Base-by-base conservation (phyloP, 805 yeast genomes). In the Starmerella potacharoeniae region DNA sequence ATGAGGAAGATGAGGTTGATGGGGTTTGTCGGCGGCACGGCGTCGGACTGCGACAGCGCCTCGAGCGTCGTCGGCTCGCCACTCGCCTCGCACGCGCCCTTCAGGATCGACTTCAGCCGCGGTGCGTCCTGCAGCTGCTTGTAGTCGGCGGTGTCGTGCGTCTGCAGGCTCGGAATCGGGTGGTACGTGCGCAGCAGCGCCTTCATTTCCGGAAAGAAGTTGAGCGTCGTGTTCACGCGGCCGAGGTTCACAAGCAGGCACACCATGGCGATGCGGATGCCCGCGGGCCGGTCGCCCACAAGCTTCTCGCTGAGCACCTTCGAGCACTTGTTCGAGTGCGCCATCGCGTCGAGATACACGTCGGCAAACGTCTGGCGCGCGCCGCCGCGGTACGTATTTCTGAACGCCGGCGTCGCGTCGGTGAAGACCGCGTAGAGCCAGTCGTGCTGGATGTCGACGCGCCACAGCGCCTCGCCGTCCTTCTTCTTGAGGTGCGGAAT, bases 51-150 rank as follows among this genome's bases (percentile, higher is more conserved):
- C 37, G 28, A 37, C 11, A 63, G 52, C 10, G 49, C 52, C 11
- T 53, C 52, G 30, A 61, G 43, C 6, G 55, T 57, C n/a, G 41
- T 37, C 3, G 59, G 57, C 36, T 59, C 62, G 49, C 78, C 79
- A 13, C 69, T 72, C 48, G 80, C 80, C 64, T 90, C 96, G 62
- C 90, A 81, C 2, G 90, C 87, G 0, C 93, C 86, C 70, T 91
- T 91, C 61, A 91, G 70, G 22, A 91, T 91, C 0, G 95, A 83
- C 67, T 91, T 91, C 58, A 91, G 76, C 54, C 97, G 75, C 2
- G 97, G 97, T 0, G 97, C 93, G 66, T 91, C 97, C 70, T 91
- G 97, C 41, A 91, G 73, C 55, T 88, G 93, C 66, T 85, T 87
- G 47, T 82, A 82, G 45, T 78, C 77, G 13, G 75, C 67, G 47